Base-by-base conservation (phyloP, 176 grass and related monocot genomes). In the Eragrostis nindensis region DNA sequence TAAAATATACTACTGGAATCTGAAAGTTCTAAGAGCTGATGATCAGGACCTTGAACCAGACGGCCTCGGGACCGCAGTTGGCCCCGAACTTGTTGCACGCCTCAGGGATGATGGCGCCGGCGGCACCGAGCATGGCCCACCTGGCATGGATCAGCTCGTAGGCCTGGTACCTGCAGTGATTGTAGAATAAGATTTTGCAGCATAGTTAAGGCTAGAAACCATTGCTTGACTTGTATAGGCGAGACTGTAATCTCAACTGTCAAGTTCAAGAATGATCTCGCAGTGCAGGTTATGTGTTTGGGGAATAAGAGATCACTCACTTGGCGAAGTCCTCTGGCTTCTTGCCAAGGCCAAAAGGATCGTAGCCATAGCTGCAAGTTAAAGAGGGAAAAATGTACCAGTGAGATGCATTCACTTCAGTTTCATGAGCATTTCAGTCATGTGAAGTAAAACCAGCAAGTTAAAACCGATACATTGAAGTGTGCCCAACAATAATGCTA, bases 61-160 rank as follows among this genome's bases (percentile, higher is more conserved):
- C 95, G 53, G 95, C 95, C 84, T 98, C 95, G 40, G 95, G 92
- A 25, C 95, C 92, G 24, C 95, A 98, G 82, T 98, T 93, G 29
- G 95, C 92, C 8, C 95, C 92, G 24, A 87, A 98, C 71, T 98
- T 98, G 92, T 98, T 98, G 84, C 88, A 91, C 4, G 90, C 95
- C 89, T 98, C 95, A 0, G 92, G 95, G 55, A 98, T 98, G 86
- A 95, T 87, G 86, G 90, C 92, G 11, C 95, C 95, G 5, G 95
- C 95, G 16, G 95, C 92, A 8, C 95, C 95, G 11, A 98, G 95
- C 95, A 98, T 98, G 44, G 95, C 95, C 95, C 92, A 98, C 82
- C 92, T 93, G 53, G 86, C 92, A 76, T 98, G 95, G 86, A 98
- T 95, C 59, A 98, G 92, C 81, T 95, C 95, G 44, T 93, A 98